Percentiles rank a stretch among this genome's conserved stretches.
These are phyloP conservation scores for Aspergillus hortae DNA, from an alignment of 2,329 filamentous ascomycete species.

Conservation along the genomic window DNA sequence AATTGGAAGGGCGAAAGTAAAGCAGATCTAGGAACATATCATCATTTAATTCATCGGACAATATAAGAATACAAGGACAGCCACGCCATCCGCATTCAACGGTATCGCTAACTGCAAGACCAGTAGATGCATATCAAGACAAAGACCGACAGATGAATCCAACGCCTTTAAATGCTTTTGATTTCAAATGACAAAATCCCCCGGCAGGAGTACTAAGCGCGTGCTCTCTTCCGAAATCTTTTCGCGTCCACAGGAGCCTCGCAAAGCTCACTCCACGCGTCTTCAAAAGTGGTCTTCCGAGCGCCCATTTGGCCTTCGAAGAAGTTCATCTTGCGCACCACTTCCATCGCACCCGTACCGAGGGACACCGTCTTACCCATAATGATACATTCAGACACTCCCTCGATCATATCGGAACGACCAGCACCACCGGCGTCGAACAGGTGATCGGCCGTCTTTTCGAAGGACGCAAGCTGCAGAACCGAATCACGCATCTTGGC, in stretches of 20 bases:
- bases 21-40: neutral
- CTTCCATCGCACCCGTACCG: conserved; percentile 88
- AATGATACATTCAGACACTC: conserved; percentile 95
- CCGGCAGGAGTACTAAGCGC: neutral
- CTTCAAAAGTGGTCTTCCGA: conserved; percentile 65
- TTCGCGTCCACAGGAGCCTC: conserved; percentile 7
- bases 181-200: neutral
- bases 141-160: neutral
- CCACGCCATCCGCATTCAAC: neutral
- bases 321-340: conserved; percentile 73
- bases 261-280: conserved; percentile 41
- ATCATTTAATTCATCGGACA: neutral
- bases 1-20: too few relatives aligned
- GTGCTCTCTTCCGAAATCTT: conserved; percentile 7
- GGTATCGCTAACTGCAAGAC: conserved; percentile 1
- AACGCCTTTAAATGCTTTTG: neutral
- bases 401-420: conserved; percentile 88
- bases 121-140: neutral
- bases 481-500: conserved; percentile 96
- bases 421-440: conserved; percentile 92
- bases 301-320: conserved; percentile 55
- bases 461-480: conserved; percentile 89
- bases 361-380: conserved; percentile 93
- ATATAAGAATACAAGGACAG: neutral
- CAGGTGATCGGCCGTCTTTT: conserved; percentile 96